Percentiles rank a stretch among this genome's conserved stretches.
Conservation (phyloP, 2,329 filamentous ascomycete genomes). For the Chaetomium globosum region DNA sequence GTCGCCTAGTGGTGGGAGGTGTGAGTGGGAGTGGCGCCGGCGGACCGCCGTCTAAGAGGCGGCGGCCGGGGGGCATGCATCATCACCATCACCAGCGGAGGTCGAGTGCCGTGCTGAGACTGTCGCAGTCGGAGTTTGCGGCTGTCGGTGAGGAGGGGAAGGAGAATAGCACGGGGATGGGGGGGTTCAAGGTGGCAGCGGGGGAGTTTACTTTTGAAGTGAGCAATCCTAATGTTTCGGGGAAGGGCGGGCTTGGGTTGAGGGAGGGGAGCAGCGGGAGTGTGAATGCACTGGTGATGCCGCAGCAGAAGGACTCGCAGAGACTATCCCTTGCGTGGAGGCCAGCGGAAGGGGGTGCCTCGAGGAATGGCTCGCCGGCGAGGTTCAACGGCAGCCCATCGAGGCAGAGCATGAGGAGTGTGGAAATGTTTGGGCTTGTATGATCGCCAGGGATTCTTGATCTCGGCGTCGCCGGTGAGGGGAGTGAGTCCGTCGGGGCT, state of each 20-base stretch:
- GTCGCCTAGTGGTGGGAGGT: not conserved
- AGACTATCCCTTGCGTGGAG: conserved; percentile 21
- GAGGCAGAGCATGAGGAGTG: conserved; percentile 37
- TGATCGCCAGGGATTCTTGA: conserved; percentile 51
- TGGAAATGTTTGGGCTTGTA: conserved; percentile 50
- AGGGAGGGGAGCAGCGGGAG: conserved; percentile 21
- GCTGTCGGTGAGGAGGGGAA: conserved; percentile 15
- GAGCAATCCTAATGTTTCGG: conserved; percentile 11
- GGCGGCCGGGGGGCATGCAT: conserved; percentile 13
- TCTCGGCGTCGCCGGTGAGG: conserved; percentile 46
- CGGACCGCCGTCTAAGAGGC: conserved; percentile 15
- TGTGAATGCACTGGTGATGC: conserved; percentile 6
- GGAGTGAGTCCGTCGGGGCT: conserved; percentile 17
- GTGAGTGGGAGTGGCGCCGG: not conserved
- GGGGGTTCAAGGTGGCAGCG: conserved; percentile 19
- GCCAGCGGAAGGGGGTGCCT: not conserved
- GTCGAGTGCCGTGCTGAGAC: conserved; percentile 9
- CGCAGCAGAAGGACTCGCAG: conserved; percentile 18
- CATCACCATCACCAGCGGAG: conserved; percentile 14
- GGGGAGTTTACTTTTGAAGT: conserved; percentile 29
- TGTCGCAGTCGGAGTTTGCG: conserved; percentile 12
- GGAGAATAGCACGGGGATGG: conserved; percentile 22
- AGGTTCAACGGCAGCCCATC: conserved; percentile 24
- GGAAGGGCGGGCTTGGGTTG: conserved; percentile 32
- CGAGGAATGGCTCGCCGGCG: conserved; percentile 1